Conservation (phyloP, 2,329 filamentous ascomycete genomes). For the Monilinia vaccinii-corymbosi region DNA sequence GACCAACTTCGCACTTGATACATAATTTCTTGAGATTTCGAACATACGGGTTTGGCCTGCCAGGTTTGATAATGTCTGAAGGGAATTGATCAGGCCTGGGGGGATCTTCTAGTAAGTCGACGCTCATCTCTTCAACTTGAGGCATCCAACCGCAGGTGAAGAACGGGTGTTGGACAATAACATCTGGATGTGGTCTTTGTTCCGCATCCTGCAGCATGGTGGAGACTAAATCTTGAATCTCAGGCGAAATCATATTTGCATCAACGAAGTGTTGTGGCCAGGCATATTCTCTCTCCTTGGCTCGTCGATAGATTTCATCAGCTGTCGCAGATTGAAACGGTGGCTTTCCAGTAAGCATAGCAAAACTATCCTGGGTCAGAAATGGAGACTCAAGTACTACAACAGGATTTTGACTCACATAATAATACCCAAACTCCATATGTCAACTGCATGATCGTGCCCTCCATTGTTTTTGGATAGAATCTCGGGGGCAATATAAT, state of each 20-base stretch:
- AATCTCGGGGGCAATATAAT: conserved; percentile 97
- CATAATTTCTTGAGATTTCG: conserved; percentile 51
- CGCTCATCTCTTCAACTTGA: conserved; percentile 46
- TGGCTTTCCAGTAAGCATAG: conserved; percentile 91
- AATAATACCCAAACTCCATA: conserved; percentile 97
- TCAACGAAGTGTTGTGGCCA: conserved; percentile 63
- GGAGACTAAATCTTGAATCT: conserved; percentile 70
- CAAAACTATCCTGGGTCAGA: conserved; percentile 53
- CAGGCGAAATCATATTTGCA: conserved; percentile 61
- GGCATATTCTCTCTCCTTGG: conserved; percentile 63
- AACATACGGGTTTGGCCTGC: conserved; percentile 30
- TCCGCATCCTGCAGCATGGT: conserved; percentile 69
- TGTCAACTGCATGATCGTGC: conserved; percentile 95
- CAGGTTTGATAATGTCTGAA: conserved; percentile 36
- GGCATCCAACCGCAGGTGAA: conserved; percentile 72
- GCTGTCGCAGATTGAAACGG: conserved; percentile 90
- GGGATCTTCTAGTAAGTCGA: conserved; percentile 46
- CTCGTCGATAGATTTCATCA: conserved; percentile 73
- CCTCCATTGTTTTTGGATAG: conserved; percentile 88
- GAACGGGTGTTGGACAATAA: conserved; percentile 71
- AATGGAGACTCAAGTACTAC: conserved; percentile 10
- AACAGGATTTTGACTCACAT: conserved; percentile 47
- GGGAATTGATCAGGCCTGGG: conserved; percentile 50
- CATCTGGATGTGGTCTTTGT: conserved; percentile 63
- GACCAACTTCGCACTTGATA: conserved; percentile 48